Conservation (phyloP, 2,329 filamentous ascomycete species). For the Xylaria sp. region DNA sequence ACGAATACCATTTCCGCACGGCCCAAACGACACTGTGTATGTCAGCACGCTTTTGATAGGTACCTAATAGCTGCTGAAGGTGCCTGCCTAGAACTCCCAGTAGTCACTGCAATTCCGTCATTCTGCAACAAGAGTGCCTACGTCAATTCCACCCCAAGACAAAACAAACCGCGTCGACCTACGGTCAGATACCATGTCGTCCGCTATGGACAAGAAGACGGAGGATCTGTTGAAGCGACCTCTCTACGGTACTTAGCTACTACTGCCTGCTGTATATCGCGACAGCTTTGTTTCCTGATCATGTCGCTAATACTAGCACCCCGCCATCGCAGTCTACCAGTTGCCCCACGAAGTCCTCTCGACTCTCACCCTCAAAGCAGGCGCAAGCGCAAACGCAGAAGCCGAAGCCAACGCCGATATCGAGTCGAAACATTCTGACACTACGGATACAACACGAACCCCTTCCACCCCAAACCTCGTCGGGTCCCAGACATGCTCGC, state of each 20-base stretch:
- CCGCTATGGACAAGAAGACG: slow-evolving; percentile 36
- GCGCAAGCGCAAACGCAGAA: slow-evolving; percentile 23
- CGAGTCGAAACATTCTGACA: slow-evolving; percentile 28
- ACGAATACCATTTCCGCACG: too few species aligned
- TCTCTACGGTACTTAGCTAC: slow-evolving; percentile 41
- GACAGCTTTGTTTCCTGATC: background rate
- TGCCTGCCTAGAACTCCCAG: too few species aligned
- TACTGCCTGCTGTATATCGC: background rate
- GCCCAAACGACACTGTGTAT: too few species aligned
- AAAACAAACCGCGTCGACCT: background rate
- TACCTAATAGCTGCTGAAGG: too few species aligned
- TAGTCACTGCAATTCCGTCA: background rate
- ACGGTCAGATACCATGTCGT: slow-evolving; percentile 2
- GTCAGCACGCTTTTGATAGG: too few species aligned
- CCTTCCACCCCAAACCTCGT: slow-evolving; percentile 40
- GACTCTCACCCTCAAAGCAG: slow-evolving; percentile 57
- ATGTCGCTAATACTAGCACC: slow-evolving; percentile 14
- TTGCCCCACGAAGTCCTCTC: slow-evolving; percentile 68
- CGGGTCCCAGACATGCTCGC: slow-evolving; percentile 69
- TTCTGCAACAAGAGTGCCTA: background rate
- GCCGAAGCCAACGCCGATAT: background rate
- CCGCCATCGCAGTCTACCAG: slow-evolving; percentile 62
- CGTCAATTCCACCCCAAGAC: background rate
- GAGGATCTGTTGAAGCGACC: slow-evolving; percentile 47
- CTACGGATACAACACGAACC: slow-evolving; percentile 7